phyloP scores from a whole-genome alignment of 805 yeast genomes.

The Kazachstania taianensis region DNA sequence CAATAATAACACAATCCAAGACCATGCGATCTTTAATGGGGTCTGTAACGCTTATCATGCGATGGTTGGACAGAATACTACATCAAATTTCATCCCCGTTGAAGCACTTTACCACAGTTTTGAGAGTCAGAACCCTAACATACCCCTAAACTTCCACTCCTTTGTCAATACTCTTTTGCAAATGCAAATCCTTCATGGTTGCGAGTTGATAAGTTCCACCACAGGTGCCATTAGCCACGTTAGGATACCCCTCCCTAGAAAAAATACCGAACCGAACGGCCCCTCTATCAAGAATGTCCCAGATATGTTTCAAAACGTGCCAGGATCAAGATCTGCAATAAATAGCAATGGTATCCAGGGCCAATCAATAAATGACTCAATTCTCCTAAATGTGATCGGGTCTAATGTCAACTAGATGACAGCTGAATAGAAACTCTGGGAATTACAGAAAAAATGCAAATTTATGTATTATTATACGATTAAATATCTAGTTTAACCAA shows the following conservation, averaged over 20 bases:
- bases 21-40: conserved; percentile 7
- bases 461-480: too few relatives aligned
- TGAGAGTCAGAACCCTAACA: conserved; percentile 4
- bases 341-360: too few relatives aligned
- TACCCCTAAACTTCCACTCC: conserved; percentile 10
- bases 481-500: too few relatives aligned
- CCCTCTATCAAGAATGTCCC: too few relatives aligned
- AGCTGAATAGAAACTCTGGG: too few relatives aligned
- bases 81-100: conserved; percentile 20
- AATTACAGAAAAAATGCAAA: too few relatives aligned
- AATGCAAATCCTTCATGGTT: conserved; percentile 15
- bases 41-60: conserved; percentile 12
- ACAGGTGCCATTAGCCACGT: conserved; percentile 20
- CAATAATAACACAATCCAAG: not conserved
- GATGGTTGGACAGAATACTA: conserved; percentile 3
- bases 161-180: conserved; percentile 15
- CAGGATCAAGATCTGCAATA: too few relatives aligned
- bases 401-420: too few relatives aligned
- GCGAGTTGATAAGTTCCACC: conserved; percentile 15
- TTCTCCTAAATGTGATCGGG: too few relatives aligned
- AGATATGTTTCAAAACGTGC: too few relatives aligned
- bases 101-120: conserved; percentile 18
- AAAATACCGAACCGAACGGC: not conserved
- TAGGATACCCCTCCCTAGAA: conserved; percentile 9
- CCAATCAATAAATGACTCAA: too few relatives aligned